Base-by-base conservation (phyloP, 257 asterid genomes). In the Datura wrightii region DNA sequence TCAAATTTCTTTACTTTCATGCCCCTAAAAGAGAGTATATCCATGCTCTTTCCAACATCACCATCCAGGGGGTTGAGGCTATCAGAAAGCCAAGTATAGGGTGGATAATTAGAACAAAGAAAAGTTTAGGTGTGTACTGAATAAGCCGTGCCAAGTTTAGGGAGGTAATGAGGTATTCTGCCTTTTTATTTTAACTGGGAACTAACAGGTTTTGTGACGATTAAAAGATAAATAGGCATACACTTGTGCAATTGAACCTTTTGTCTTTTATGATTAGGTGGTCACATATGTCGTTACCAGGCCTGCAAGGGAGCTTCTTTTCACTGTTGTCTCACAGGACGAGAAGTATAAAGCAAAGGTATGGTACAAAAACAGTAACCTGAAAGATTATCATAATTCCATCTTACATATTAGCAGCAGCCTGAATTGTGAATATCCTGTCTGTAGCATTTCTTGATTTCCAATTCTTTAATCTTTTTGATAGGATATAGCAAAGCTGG, bases 341-440 rank as follows among this genome's bases (percentile, higher is more conserved):
- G 99, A 97, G 93, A 97, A 97, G 91, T 97, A 97, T 88, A 97
- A 97, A 88, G 99, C 99, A 37, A 97, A 96, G 98, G 98, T 96
- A 60, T 50, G 88, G 71, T 65, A 34, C 79, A 11, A 50, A 16
- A 79, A 37, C 11, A 79, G 11, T 44, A 55, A 52, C 67, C 24
- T 37, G 48, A 31, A 69, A 50, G 42, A 15, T n/a, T 34, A 15
- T 79, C 80, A 41, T 65, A 3, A 5, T 37, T 48, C 31, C 44
- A 78, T 78, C 24, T 52, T 31, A 52, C 24, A 31, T 52, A 52
- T 15, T 78, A 78, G 82, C 63, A 78, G 82, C 63, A 31, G 31
- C 63, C 19, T 78, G 63, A 31, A 52, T 31, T 78, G 58, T 52
- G 82, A 31, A 52, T 78, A 50, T 52, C 63, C 34, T 31, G 44